Conservation (phyloP, 2,329 filamentous ascomycete species). For the Monilinia fructigena region DNA sequence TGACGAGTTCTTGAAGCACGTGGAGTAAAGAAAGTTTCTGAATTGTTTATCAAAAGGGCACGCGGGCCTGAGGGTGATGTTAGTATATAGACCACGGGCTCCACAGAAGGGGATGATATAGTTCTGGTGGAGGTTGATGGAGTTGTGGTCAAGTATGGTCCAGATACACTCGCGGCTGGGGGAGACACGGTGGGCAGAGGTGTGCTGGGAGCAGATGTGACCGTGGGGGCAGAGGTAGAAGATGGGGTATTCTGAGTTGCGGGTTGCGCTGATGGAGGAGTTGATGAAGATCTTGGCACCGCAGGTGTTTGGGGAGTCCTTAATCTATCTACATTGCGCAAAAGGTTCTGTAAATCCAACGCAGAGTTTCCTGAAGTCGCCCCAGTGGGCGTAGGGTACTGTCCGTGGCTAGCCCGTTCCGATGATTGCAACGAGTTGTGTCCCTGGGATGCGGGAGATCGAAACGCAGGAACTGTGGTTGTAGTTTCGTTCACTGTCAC, state of each 20-base stretch:
- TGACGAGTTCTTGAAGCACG: constrained; percentile 34
- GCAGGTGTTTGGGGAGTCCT: constrained; percentile 27
- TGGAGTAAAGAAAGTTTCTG: constrained; percentile 54
- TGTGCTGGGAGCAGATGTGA: constrained; percentile 13
- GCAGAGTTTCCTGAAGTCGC: constrained; percentile 27
- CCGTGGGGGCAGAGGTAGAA: constrained; percentile 11
- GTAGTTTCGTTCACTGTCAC: constrained; percentile 51
- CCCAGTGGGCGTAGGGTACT: constrained; percentile 15
- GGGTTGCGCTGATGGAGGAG: constrained; percentile 18
- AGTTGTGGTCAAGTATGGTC: constrained; percentile 6
- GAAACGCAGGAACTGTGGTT: constrained; percentile 31
- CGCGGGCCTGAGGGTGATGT: constrained; percentile 60
- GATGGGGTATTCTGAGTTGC: constrained; percentile 22
- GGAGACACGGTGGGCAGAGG: not conserved
- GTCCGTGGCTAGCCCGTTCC: constrained; percentile 27
- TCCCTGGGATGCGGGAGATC: constrained; percentile 21
- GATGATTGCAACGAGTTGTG: constrained; percentile 23
- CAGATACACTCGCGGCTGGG: constrained; percentile 18
- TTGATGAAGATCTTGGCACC: constrained; percentile 30
- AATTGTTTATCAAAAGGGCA: constrained; percentile 55
- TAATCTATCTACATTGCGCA: constrained; percentile 34
- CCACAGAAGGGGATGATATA: constrained; percentile 32
- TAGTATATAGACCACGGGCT: constrained; percentile 58
- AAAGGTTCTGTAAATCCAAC: constrained; percentile 34
- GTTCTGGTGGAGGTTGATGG: constrained; percentile 26